A percentile compares a stretch with the other conserved stretches of the same genome.
phyloP scores from a whole-genome alignment of 106 monocot species.

The Allium cepa region DNA sequence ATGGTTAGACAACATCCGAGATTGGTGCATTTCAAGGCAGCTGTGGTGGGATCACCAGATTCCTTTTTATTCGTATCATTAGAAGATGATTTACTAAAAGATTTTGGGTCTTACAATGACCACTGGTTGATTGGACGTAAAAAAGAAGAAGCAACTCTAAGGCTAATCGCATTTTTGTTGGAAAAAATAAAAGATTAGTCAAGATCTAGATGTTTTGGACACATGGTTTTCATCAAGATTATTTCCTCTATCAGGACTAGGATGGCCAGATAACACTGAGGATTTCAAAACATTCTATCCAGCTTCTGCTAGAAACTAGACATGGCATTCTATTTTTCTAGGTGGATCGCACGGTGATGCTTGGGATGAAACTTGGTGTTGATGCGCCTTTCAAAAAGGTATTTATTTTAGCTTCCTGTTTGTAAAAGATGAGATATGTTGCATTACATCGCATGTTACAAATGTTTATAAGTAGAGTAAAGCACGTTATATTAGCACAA shows the following conservation, averaged over 20 bases:
- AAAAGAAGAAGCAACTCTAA: too few species aligned
- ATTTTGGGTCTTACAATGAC: slow-evolving; percentile 60
- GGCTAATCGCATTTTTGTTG: too few species aligned
- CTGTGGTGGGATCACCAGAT: too few species aligned
- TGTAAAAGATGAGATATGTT: too few species aligned
- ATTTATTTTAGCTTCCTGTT: too few species aligned
- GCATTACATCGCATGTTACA: too few species aligned
- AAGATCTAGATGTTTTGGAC: slow-evolving; percentile 95
- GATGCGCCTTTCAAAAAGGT: slow-evolving; percentile 97
- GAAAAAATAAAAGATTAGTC: slow-evolving; percentile 38
- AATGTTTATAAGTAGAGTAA: too few species aligned
- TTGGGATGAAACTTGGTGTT: slow-evolving; percentile 93
- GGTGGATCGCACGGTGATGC: slow-evolving; percentile 99
- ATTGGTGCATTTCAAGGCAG: too few species aligned
- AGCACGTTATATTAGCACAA: too few species aligned
- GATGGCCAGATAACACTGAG: slow-evolving; percentile 83
- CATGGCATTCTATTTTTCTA: slow-evolving; percentile 98
- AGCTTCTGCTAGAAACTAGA: slow-evolving; percentile 92
- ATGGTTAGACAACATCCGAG: too few species aligned
- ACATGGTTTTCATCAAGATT: slow-evolving; percentile 98
- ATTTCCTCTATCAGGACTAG: slow-evolving; percentile 81
- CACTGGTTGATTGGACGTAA: too few species aligned
- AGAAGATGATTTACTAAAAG: slow-evolving; percentile 65
- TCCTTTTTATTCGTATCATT: slow-evolving; percentile 85
- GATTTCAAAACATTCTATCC: slow-evolving; percentile 87